Percentiles rank a stretch among this genome's conserved stretches.
These are phyloP conservation scores for Nematocida sp. DNA, from an alignment of 371 early-diverging fungal species.

Conservation along the genomic window DNA sequence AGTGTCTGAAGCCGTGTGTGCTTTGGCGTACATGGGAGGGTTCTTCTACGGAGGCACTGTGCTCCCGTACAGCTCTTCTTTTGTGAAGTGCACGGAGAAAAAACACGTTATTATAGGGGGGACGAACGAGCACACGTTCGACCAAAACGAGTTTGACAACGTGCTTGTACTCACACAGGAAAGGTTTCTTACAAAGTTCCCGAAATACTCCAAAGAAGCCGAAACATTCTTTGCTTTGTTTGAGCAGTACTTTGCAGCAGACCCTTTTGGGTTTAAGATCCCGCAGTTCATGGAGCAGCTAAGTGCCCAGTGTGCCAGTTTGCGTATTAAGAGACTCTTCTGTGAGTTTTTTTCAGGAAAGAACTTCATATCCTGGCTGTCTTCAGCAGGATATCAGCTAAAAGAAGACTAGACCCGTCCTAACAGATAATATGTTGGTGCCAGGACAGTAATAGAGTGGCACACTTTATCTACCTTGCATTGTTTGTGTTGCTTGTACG, in stretches of 20 bases:
- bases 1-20: conserved; percentile 3
- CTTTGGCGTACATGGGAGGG: neutral
- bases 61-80: conserved; percentile 14
- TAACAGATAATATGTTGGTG: too few species aligned
- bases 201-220: neutral
- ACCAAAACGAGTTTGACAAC: conserved; percentile 6
- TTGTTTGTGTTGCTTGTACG: too few species aligned
- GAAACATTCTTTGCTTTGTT: neutral
- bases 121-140: conserved; percentile 12
- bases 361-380: conserved; percentile 15
- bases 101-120: neutral
- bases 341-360: conserved; percentile 5
- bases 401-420: too few species aligned
- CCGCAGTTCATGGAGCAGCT: neutral
- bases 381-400: neutral
- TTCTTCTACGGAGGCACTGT: conserved; percentile 11
- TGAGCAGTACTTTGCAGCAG: conserved; percentile 4
- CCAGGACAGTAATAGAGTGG: too few species aligned
- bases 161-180: neutral
- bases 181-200: neutral
- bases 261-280: neutral
- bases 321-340: neutral
- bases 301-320: neutral
- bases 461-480: too few species aligned
- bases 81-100: neutral